phyloP scores from a whole-genome alignment of 768 basidiomycete genomes.

The Tylopilus intermedius region DNA sequence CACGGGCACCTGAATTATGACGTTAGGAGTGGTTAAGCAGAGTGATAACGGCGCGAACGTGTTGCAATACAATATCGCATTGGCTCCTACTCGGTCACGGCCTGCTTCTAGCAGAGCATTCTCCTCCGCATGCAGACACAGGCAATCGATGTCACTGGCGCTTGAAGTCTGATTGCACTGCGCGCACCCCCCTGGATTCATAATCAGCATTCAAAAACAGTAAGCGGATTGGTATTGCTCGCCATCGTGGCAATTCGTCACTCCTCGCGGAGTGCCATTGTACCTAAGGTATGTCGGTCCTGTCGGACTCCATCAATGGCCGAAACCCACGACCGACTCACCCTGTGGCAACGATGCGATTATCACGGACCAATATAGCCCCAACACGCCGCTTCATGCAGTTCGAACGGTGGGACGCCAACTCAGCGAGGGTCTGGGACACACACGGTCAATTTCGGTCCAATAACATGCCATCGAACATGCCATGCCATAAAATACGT shows the following conservation, averaged over 20 bases:
- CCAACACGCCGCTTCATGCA: slow-evolving; percentile 98
- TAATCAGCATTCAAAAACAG: slow-evolving; percentile 38
- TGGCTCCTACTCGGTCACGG: slow-evolving; percentile 76
- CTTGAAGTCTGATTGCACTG: slow-evolving; percentile 62
- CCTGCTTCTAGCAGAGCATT: slow-evolving; percentile 95
- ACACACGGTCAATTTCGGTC: slow-evolving; percentile 3
- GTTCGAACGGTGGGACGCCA: slow-evolving; percentile 86
- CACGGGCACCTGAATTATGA: slow-evolving; percentile 78
- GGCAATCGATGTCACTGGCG: slow-evolving; percentile 62
- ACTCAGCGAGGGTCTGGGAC: slow-evolving; percentile 74
- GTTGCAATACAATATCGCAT: slow-evolving; percentile 93
- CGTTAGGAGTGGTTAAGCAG: neutral
- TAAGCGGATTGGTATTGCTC: neutral
- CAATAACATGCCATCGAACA: neutral
- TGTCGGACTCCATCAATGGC: neutral
- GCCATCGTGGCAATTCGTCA: slow-evolving; percentile 71
- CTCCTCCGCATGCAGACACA: slow-evolving; percentile 97
- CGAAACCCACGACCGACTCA: slow-evolving; percentile 28
- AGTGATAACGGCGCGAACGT: slow-evolving; percentile 55
- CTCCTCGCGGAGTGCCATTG: slow-evolving; percentile 91
- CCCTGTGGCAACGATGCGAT: slow-evolving; percentile 78
- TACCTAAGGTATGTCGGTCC: slow-evolving; percentile 48
- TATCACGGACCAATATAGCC: slow-evolving; percentile 83
- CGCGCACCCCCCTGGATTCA: slow-evolving; percentile 81
- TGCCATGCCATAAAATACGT: slow-evolving; percentile 87